Evolutionary conservation across 2,329 filamentous ascomycete genomes (phyloP), one percentile per base, ranked within the genome.

Genomic region (Madurella mycetomatis): DNA sequence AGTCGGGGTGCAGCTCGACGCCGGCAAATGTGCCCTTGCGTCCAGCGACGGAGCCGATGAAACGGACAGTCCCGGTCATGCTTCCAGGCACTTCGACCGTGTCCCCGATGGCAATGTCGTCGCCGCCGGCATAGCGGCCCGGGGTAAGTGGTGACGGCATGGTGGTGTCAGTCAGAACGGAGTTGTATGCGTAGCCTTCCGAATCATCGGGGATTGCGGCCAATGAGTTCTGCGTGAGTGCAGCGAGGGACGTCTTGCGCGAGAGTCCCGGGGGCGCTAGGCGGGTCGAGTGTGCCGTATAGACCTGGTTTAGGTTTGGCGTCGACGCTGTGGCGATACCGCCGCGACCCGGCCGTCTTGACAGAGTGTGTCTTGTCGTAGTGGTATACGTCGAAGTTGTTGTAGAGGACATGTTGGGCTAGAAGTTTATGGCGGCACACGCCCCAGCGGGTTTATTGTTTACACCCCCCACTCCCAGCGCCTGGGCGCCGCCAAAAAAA

Each of bases 11-110:
- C 59, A 99, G 78, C 72, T 99, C 94, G 37, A 99, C 89, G 44
- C 94, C 94, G 32, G 90, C 91, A 76, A 99, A 99, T 17, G 83
- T 82, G 48, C 94, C 94, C 63, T 88, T 90, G 76, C 96, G 96
- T 59, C 92, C 92, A 63, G 85, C 83, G 41, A 99, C 92, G 40
- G 78, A 77, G 43, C 94, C 94, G 58, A 97, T 77, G 68, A 96
- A 99, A 68, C 88, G 92, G 62, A 97, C 86, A 2, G 84, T 87
- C 47, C 94, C 94, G 62, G 87, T 78, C 91, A 99, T 96, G 69
- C 87, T 90, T 41, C 94, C 94, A 1, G 92, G 92, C 45, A 96
- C 92, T 63, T 96, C 92, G 58, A 96, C 92, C 34, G 78, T 70
- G 68, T 96, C 92, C 61, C 92, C 92, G 41, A 94, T 78, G 60